Evolutionary conservation across 2,329 filamentous ascomycete genomes (phyloP).

Genomic region (Claviceps humidiphila): DNA sequence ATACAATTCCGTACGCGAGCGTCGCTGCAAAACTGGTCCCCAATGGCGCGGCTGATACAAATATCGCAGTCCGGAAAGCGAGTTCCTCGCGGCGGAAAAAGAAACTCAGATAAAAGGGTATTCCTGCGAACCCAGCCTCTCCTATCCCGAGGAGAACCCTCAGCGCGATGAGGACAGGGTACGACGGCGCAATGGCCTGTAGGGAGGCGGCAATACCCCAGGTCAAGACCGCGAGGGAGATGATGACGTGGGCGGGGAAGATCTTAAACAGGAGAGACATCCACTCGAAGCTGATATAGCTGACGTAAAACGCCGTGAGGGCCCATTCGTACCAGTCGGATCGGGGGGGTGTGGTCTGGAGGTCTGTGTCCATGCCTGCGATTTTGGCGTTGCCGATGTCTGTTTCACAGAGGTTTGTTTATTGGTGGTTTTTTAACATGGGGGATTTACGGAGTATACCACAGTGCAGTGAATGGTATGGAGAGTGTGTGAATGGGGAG

Average conservation of each 20-base stretch:
- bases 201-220: constrained; percentile 73
- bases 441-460: too few species aligned
- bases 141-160: constrained; percentile 46
- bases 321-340: constrained; percentile 46
- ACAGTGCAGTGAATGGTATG: too few species aligned
- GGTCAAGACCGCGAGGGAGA: constrained; percentile 50
- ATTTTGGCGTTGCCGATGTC: constrained; percentile 52
- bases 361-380: constrained; percentile 49
- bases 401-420: constrained; percentile 11
- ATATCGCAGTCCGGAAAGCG: constrained; percentile 72
- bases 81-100: constrained; percentile 58
- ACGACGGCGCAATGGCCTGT: constrained; percentile 54
- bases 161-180: constrained; percentile 41
- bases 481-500: background rate
- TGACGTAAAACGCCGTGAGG: constrained; percentile 46
- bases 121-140: constrained; percentile 52
- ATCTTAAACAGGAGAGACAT: constrained; percentile 49
- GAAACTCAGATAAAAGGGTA: constrained; percentile 51
- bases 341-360: constrained; percentile 34
- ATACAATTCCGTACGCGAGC: constrained; percentile 67
- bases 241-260: constrained; percentile 46
- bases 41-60: constrained; percentile 72
- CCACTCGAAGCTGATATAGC: constrained; percentile 53
- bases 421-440: too few species aligned
- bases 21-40: constrained; percentile 68